Evolutionary conservation across 495 filamentous ascomycete species (phyloP), one percentile per base, ranked within the genome.

Genomic region (Penicillium paxilli): DNA sequence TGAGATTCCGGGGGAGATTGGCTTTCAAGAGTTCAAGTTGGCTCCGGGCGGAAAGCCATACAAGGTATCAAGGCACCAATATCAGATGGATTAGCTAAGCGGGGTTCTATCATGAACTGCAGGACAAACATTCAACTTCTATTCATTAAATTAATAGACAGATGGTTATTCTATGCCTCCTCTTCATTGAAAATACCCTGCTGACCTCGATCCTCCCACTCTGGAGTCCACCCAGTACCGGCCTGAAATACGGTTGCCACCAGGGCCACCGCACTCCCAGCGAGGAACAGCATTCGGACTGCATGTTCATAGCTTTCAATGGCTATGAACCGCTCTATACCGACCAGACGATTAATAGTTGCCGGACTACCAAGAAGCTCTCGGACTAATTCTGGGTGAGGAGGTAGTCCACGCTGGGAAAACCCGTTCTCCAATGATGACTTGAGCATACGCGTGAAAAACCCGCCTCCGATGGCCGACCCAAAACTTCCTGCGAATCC

Each of bases 401-500:
- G 68, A 20, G 64, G 62, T 23, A 84, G 47, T 0, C 71, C 78
- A 20, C 77, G 77, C 4, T 82, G 73, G 4, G 61, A 61, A 57
- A 91, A 90, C 0, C 87, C 85, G 1, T 65, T 62, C 28, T 79
- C 75, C 1, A 93, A 69, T 1, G 73, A 65, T 1, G 46, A 60
- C n/a, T 80, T 76, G 37, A 92, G 63, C 6, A 81, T 71, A 3
- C 89, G 79, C 9, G 76, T 71, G 63, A 92, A 93, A 25, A 90
- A 74, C 0, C 89, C 89, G 1, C 89, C 89, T 6, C 89, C 89
- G 17, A 90, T 86, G 0, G 88, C 84, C 12, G 85, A 86, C 1
- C 89, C 89, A 55, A 91, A 92, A 51, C 79, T 84, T 3, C 86
- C 88, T 1, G 88, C 87, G 52, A 91, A 87, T 8, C 87, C 87